Conservation (phyloP, 1,139 yeast species). For the Chernovozyma sophiae-reginae region DNA sequence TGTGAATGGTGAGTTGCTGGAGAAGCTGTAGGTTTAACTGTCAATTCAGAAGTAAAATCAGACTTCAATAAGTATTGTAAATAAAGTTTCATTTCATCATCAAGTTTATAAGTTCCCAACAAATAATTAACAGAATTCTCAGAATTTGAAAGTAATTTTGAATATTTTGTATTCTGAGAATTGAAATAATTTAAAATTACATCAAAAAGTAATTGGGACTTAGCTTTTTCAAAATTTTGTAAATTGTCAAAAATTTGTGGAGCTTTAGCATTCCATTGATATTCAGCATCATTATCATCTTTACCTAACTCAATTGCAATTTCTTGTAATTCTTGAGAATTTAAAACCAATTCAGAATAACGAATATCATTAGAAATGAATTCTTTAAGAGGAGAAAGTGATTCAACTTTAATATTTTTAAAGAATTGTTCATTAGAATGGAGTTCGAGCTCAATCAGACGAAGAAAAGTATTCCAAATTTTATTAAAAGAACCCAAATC, state of each 20-base stretch:
- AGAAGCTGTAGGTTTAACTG: constrained; percentile 3
- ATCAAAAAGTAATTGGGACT: constrained; percentile 66
- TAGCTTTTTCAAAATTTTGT: constrained; percentile 66
- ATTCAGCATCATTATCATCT: constrained; percentile 29
- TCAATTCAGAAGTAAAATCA: constrained; percentile 15
- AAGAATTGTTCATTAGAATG: constrained; percentile 49
- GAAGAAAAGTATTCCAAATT: constrained; percentile 56
- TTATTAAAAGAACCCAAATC: constrained; percentile 55
- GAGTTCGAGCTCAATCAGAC: constrained; percentile 50
- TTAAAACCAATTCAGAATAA: constrained; percentile 38
- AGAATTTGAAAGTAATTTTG: constrained; percentile 45
- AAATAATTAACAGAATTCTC: constrained; percentile 67
- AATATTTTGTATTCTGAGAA: constrained; percentile 45
- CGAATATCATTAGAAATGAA: constrained; percentile 52
- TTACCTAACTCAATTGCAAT: constrained; percentile 21
- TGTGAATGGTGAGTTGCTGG: neutral
- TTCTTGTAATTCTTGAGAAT: constrained; percentile 40
- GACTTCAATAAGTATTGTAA: constrained; percentile 30
- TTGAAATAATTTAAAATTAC: constrained; percentile 69
- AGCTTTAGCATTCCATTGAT: constrained; percentile 71
- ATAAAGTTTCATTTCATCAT: constrained; percentile 36
- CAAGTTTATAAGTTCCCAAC: constrained; percentile 41
- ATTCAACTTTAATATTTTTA: constrained; percentile 51
- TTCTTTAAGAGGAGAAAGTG: constrained; percentile 51
- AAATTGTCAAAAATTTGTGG: constrained; percentile 74